These are phyloP conservation scores for Primulina tabacum DNA, from an alignment of 257 asterid genomes.

Conservation along the genomic window DNA sequence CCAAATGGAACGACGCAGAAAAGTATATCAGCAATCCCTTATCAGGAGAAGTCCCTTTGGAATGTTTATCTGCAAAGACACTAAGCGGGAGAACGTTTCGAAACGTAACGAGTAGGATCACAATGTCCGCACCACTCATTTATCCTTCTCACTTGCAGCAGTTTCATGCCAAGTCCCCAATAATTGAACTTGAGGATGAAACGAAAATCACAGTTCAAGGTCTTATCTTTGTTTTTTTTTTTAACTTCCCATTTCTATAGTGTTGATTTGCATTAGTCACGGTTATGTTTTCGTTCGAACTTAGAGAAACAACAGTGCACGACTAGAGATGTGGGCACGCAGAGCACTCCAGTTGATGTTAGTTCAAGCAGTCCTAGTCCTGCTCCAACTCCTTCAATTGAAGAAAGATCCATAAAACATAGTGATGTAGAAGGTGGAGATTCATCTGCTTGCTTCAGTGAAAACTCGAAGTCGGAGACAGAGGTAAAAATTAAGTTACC, in stretches of 20 bases:
- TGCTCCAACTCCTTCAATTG: slow-evolving; percentile 53
- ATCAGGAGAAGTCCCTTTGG: slow-evolving; percentile 89
- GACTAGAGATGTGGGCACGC: slow-evolving; percentile 69
- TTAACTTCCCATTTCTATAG: neutral
- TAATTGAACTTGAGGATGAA: slow-evolving; percentile 33
- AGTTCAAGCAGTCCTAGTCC: slow-evolving; percentile 53
- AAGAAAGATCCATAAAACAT: slow-evolving; percentile 47
- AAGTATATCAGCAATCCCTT: slow-evolving; percentile 83
- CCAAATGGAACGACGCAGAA: slow-evolving; percentile 93
- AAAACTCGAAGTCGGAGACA: slow-evolving; percentile 29
- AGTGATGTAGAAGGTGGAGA: slow-evolving; percentile 33
- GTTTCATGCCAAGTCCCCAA: slow-evolving; percentile 28
- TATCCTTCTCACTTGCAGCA: slow-evolving; percentile 46
- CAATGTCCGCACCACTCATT: slow-evolving; percentile 83
- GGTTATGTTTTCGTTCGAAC: neutral
- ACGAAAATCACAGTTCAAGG: slow-evolving; percentile 39
- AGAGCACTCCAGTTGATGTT: slow-evolving; percentile 45
- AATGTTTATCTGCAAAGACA: slow-evolving; percentile 76
- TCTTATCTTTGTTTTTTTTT: neutral
- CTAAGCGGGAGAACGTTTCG: slow-evolving; percentile 68
- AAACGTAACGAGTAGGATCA: slow-evolving; percentile 48
- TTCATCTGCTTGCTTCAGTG: slow-evolving; percentile 45
- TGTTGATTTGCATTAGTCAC: neutral
- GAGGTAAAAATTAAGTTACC: slow-evolving; percentile 36
- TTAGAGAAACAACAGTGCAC: slow-evolving; percentile 45